These are phyloP conservation scores for Trypanosoma cruzi DNA, from an alignment of 208 protist genomes.

Conservation along the genomic window DNA sequence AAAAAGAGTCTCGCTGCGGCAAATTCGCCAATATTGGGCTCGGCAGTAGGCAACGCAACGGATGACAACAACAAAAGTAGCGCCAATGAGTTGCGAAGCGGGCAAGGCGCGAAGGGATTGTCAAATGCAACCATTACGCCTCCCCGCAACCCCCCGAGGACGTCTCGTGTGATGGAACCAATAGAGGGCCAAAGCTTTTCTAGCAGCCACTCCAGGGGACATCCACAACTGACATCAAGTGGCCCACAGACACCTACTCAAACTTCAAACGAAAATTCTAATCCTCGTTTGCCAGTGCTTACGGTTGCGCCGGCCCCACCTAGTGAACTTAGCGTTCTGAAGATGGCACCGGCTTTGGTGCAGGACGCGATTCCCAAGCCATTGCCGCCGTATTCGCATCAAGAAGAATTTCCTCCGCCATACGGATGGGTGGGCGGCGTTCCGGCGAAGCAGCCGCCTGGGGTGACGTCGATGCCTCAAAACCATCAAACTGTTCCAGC, in stretches of 20 bases:
- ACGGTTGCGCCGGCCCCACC: neutral
- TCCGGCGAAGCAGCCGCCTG: neutral
- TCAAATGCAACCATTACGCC: neutral
- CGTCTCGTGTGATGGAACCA: neutral
- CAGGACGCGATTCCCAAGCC: neutral
- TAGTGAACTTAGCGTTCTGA: neutral
- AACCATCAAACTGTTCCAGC: neutral
- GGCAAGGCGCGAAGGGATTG: neutral
- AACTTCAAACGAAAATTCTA: neutral
- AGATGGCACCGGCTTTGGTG: neutral
- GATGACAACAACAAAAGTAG: neutral
- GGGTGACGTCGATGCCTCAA: neutral
- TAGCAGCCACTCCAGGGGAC: conserved; percentile 6
- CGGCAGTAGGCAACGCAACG: neutral
- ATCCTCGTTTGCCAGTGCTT: neutral
- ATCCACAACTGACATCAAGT: conserved; percentile 7
- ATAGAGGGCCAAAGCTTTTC: conserved; percentile 10
- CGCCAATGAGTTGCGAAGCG: neutral
- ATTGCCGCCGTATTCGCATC: conserved; percentile 7
- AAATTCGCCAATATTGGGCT: neutral
- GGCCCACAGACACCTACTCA: conserved; percentile 3
- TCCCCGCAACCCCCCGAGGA: neutral
- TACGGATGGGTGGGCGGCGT: conserved; percentile 4
- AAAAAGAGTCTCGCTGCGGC: neutral
- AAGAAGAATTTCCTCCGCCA: conserved; percentile 17